These are phyloP conservation scores for Jamesozyma spencerorum DNA, from an alignment of 805 yeast species.

Conservation along the genomic window DNA sequence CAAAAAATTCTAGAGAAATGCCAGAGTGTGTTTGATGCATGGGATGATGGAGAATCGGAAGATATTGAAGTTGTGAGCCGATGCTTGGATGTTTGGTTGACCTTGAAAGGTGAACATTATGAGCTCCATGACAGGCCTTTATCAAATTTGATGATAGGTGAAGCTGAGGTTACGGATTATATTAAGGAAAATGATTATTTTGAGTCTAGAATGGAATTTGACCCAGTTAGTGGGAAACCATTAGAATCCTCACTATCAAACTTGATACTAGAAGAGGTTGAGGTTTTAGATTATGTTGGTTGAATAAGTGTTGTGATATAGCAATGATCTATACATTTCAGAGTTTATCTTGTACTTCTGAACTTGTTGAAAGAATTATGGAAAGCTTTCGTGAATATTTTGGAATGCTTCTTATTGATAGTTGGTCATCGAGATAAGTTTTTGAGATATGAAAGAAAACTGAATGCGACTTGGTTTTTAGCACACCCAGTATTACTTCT, in stretches of 20 bases:
- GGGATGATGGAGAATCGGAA: slow-evolving; percentile 6
- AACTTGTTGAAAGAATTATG: too few relatives aligned
- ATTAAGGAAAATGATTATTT: not conserved
- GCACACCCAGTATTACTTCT: too few relatives aligned
- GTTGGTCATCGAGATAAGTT: too few relatives aligned
- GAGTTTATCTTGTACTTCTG: too few relatives aligned
- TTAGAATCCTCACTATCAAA: slow-evolving; percentile 10
- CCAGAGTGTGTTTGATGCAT: slow-evolving; percentile 5
- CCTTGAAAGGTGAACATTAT: slow-evolving; percentile 10
- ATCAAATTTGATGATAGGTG: slow-evolving; percentile 5
- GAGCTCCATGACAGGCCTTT: slow-evolving; percentile 3
- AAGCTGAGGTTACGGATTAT: slow-evolving; percentile 6
- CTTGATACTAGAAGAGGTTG: slow-evolving; percentile 23
- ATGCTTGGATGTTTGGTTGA: slow-evolving; percentile 14
- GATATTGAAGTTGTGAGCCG: slow-evolving; percentile 8
- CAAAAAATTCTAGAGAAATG: slow-evolving; percentile 8
- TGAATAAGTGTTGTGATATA: not conserved
- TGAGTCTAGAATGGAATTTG: slow-evolving; percentile 9
- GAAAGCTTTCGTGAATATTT: too few relatives aligned
- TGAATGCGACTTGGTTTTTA: too few relatives aligned
- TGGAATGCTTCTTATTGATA: too few relatives aligned
- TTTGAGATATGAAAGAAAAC: too few relatives aligned
- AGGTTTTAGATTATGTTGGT: slow-evolving; percentile 14
- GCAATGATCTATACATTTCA: too few relatives aligned
- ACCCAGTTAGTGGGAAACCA: slow-evolving; percentile 6